Base-by-base conservation (phyloP, 345 rosid genomes). In the Acer yangbiense region DNA sequence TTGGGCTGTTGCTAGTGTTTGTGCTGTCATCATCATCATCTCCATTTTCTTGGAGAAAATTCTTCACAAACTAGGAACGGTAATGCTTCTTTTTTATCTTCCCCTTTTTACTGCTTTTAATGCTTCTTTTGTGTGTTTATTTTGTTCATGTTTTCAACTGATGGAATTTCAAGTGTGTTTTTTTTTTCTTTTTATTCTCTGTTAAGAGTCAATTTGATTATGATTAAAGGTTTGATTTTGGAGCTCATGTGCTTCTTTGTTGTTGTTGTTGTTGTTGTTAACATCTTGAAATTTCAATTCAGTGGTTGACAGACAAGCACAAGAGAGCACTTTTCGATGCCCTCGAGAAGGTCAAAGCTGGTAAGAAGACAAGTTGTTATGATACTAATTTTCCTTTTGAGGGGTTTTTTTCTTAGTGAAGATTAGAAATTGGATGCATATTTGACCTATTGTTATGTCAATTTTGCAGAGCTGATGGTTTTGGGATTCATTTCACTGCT, bases 401-500 rank as follows among this genome's bases (percentile, higher is more conserved):
- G n/a, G 58, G 27, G 9, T 9, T 60, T 21, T 72, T 48, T 44
- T 25, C 29, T 41, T 58, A 35, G 23, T 62, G 43, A 41, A n/a
- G 32, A 20, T 9, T 14, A 27, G 9, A 2, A 72, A 76, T 41
- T 57, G 73, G 63, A 11, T 48, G 16, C 20, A 62, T 16, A 12
- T 11, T 21, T 73, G 46, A 52, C 21, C 21, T 48, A 0, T 75
- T 69, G 18, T n/a, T 81, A 16, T 52, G 41, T 78, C 27, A n/a
- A 57, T 78, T 44, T 25, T 91, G 89, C 91, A 96, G 99, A 94
- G 85, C 80, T 96, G 84, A 96, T 94, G 98, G 78, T 96, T 86
- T 82, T 94, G 63, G 99, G 98, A 43, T 96, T 96, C 87, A 91
- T 96, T 80, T 96, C 99, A 5, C 83, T 96, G 77, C 90, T 96